Percentiles rank a stretch among this genome's conserved stretches.
phyloP scores from a whole-genome alignment of 192 early-diverging fungal genomes.

The Coemansia sp. region DNA sequence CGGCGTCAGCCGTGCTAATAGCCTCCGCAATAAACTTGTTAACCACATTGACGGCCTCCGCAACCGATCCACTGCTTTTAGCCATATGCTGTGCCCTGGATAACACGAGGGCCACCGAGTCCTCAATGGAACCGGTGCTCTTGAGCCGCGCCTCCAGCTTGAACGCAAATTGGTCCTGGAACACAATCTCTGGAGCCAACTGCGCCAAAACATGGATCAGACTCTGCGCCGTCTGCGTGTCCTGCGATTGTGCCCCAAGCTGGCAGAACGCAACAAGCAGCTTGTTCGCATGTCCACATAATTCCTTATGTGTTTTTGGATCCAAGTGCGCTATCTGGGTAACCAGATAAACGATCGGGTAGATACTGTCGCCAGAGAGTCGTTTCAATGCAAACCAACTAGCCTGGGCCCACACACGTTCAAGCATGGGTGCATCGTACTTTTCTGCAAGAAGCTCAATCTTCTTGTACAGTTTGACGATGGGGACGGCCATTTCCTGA shows the following conservation, averaged over 20 bases:
- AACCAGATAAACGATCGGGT: constrained; percentile 29
- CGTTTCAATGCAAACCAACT: constrained; percentile 52
- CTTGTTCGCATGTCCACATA: constrained; percentile 14
- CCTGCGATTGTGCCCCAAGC: constrained; percentile 33
- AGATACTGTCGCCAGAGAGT: constrained; percentile 14
- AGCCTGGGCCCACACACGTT: constrained; percentile 44
- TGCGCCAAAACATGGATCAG: constrained; percentile 36
- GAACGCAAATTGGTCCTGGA: constrained; percentile 30
- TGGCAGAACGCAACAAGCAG: constrained; percentile 39
- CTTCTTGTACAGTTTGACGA: constrained; percentile 41
- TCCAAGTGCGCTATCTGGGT: constrained; percentile 34
- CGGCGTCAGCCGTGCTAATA: background rate
- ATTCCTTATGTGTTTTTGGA: background rate
- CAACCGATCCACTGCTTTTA: constrained; percentile 10
- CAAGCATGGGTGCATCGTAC: constrained; percentile 28
- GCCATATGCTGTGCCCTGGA: constrained; percentile 34
- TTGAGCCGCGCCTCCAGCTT: constrained; percentile 33
- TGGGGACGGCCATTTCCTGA: constrained; percentile 31
- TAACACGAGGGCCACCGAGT: constrained; percentile 32
- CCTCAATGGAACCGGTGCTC: constrained; percentile 23
- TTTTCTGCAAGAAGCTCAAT: constrained; percentile 27
- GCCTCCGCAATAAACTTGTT: constrained; percentile 26
- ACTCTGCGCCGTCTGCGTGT: constrained; percentile 17
- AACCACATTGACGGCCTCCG: constrained; percentile 24
- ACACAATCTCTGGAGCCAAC: constrained; percentile 39